Percentiles rank a stretch among this genome's conserved stretches.
These are phyloP conservation scores for Gonapodya sp. DNA, from an alignment of 192 early-diverging fungal genomes.

Conservation along the genomic window DNA sequence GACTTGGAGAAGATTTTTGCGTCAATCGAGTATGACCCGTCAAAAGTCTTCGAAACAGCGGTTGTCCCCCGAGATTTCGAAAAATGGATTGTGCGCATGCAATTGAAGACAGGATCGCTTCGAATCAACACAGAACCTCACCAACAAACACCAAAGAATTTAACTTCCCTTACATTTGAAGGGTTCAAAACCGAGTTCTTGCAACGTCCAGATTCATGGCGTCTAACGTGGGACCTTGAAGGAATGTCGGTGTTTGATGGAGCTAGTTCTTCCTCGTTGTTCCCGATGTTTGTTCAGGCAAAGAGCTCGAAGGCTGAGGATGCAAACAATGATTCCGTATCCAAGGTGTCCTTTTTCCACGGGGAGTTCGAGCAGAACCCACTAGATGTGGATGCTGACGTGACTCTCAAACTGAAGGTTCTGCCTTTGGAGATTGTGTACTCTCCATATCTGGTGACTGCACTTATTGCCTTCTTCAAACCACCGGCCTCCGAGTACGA, in stretches of 20 bases:
- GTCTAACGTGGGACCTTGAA: neutral
- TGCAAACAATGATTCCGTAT: neutral
- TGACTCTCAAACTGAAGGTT: slow-evolving; percentile 72
- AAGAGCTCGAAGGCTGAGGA: neutral
- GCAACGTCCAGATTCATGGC: neutral
- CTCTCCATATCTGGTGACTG: slow-evolving; percentile 65
- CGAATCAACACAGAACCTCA: neutral
- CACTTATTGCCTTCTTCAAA: slow-evolving; percentile 72
- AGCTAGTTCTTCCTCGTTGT: neutral
- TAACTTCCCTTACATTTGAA: neutral
- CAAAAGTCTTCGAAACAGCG: slow-evolving; percentile 39
- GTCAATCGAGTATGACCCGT: slow-evolving; percentile 88
- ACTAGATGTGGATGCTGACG: slow-evolving; percentile 57
- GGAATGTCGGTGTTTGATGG: neutral
- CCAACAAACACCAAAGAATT: neutral
- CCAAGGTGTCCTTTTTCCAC: slow-evolving; percentile 54
- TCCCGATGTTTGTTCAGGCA: neutral
- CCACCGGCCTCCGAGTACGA: slow-evolving; percentile 66
- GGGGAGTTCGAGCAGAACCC: slow-evolving; percentile 79
- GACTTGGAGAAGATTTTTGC: slow-evolving; percentile 86
- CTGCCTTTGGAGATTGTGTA: slow-evolving; percentile 83
- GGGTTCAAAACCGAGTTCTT: neutral
- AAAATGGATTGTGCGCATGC: neutral
- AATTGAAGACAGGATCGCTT: neutral
- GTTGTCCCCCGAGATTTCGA: slow-evolving; percentile 48